A percentile compares a stretch with the other conserved stretches of the same genome.
phyloP scores from a whole-genome alignment of 352 stramenopile genomes.

The Phytophthora sp. region DNA sequence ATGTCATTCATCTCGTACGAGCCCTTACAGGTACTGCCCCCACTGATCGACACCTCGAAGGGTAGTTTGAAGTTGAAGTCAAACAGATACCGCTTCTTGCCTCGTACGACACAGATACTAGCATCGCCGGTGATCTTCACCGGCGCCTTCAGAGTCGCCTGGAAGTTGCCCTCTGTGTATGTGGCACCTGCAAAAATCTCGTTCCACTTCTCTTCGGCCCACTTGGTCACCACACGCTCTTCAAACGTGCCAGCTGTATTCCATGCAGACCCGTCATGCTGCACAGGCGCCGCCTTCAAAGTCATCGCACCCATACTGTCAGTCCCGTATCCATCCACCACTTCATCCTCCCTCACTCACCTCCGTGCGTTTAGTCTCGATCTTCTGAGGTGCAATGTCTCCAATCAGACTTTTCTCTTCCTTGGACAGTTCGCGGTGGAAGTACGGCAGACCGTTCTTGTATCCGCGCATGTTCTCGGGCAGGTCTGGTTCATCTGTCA shows the following conservation, averaged over 20 bases:
- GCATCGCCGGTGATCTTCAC: conserved; percentile 84
- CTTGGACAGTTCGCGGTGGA: conserved; percentile 97
- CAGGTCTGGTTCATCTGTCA: conserved; percentile 72
- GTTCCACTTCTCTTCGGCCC: conserved; percentile 75
- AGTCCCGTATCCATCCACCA: background rate
- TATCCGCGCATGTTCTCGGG: conserved; percentile 71
- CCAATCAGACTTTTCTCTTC: conserved; percentile 96
- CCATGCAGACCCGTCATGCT: conserved; percentile 89
- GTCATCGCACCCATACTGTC: background rate
- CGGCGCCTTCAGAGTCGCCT: conserved; percentile 57
- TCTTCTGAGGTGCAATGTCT: conserved; percentile 93
- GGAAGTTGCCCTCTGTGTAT: conserved; percentile 50
- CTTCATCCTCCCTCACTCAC: conserved; percentile 17
- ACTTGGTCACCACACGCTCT: conserved; percentile 87
- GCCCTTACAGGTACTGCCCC: conserved; percentile 61
- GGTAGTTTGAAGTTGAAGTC: conserved; percentile 85
- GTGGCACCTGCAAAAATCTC: conserved; percentile 54
- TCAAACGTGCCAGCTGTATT: conserved; percentile 94
- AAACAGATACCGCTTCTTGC: conserved; percentile 90
- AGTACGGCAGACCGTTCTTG: conserved; percentile 93
- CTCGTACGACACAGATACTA: conserved; percentile 88
- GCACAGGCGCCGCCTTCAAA: conserved; percentile 27
- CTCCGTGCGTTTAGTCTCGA: conserved; percentile 48
- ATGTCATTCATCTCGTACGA: conserved; percentile 84
- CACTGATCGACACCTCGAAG: conserved; percentile 66